These are phyloP conservation scores for Centella asiatica DNA, from an alignment of 129 eudicot species.

Conservation along the genomic window DNA sequence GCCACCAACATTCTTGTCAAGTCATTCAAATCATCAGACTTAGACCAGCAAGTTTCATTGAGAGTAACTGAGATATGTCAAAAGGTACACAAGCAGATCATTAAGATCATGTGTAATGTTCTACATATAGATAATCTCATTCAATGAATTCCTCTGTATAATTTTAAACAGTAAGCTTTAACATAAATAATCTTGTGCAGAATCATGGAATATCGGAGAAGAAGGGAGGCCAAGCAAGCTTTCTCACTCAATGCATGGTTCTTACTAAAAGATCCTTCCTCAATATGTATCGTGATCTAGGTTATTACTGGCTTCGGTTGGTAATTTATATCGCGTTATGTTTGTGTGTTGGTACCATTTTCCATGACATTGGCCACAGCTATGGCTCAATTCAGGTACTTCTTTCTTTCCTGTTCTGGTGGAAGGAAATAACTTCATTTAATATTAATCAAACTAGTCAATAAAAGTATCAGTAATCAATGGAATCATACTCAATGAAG, in stretches of 20 bases:
- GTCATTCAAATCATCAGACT: slow-evolving; percentile 42
- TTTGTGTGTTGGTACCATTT: slow-evolving; percentile 26
- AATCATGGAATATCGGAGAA: background rate
- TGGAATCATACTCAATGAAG: too few relatives aligned
- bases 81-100: slow-evolving; percentile 24
- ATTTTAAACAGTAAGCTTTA: too few relatives aligned
- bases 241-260: slow-evolving; percentile 22
- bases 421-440: too few relatives aligned
- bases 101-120: background rate
- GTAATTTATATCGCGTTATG: slow-evolving; percentile 23
- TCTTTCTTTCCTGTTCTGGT: too few relatives aligned
- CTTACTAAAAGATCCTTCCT: slow-evolving; percentile 28
- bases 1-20: slow-evolving; percentile 33
- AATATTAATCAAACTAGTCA: too few relatives aligned
- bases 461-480: too few relatives aligned
- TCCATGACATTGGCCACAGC: slow-evolving; percentile 20
- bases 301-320: slow-evolving; percentile 39
- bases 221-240: slow-evolving; percentile 17
- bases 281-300: slow-evolving; percentile 33
- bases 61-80: slow-evolving; percentile 33
- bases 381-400: slow-evolving; percentile 29
- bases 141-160: too few relatives aligned
- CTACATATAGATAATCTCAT: too few relatives aligned
- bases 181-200: too few relatives aligned
- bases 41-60: slow-evolving; percentile 27